Evolutionary conservation across 495 filamentous ascomycete genomes (phyloP).

Genomic region (Trichoderma parareesei): DNA sequence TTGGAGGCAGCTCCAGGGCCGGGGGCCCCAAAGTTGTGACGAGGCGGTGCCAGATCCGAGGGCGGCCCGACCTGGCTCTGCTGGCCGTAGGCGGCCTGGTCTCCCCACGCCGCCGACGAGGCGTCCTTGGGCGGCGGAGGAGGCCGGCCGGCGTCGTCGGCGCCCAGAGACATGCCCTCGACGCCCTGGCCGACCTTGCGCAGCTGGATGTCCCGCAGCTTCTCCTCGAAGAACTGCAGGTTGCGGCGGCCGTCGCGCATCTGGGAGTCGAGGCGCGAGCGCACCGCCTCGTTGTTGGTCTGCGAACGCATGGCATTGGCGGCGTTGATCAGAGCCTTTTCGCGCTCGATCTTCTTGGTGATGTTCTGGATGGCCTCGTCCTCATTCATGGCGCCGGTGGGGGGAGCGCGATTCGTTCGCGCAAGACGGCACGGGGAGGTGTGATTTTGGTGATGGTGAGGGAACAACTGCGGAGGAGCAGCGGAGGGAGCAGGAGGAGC

Average conservation of each 20-base stretch:
- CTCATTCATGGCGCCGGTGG: constrained; percentile 49
- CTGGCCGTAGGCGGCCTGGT: constrained; percentile 39
- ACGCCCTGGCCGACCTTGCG: constrained; percentile 59
- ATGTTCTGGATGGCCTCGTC: constrained; percentile 82
- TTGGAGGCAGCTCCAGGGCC: constrained; percentile 65
- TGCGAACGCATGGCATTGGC: constrained; percentile 92
- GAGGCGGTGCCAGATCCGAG: constrained; percentile 72
- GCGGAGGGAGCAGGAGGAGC: background rate
- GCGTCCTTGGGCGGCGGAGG: constrained; percentile 63
- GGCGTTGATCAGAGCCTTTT: constrained; percentile 89
- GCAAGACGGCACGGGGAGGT: background rate
- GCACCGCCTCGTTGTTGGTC: constrained; percentile 83
- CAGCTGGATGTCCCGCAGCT: constrained; percentile 79
- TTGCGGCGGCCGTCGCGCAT: constrained; percentile 90
- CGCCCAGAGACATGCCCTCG: constrained; percentile 50
- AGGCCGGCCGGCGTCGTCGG: constrained; percentile 35
- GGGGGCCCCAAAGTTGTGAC: constrained; percentile 70
- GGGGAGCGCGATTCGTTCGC: constrained; percentile 12
- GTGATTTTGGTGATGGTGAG: background rate
- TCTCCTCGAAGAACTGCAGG: constrained; percentile 87
- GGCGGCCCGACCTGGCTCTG: constrained; percentile 41
- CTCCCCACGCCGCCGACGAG: constrained; percentile 25
- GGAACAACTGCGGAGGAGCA: background rate
- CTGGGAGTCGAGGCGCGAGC: constrained; percentile 79
- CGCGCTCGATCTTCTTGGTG: constrained; percentile 94